These are phyloP conservation scores for Kokia cookei DNA, from an alignment of 441 rosid species.

Conservation along the genomic window DNA sequence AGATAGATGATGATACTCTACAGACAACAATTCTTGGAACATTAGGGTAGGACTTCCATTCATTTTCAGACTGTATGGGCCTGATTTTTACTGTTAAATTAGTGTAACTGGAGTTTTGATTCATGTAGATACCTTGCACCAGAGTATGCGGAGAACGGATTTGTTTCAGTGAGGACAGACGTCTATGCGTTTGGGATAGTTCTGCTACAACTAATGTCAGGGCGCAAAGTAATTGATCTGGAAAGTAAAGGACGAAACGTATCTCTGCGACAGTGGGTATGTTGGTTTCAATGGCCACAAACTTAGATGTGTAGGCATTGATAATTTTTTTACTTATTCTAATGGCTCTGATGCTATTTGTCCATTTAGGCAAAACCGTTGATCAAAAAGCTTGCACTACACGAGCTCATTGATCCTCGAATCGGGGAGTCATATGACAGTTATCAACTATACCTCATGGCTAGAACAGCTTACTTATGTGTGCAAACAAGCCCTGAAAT, in stretches of 20 bases:
- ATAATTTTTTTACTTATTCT: neutral
- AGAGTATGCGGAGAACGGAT: slow-evolving; percentile 51
- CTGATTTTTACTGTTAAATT: no score
- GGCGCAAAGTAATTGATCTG: slow-evolving; percentile 32
- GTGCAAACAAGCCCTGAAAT: slow-evolving; percentile 47
- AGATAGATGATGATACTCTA: slow-evolving; percentile 33
- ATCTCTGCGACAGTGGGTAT: slow-evolving; percentile 54
- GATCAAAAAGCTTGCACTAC: slow-evolving; percentile 40
- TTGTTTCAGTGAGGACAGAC: slow-evolving; percentile 55
- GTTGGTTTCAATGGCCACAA: neutral
- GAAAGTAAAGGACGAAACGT: slow-evolving; percentile 20
- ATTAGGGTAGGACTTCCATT: slow-evolving; percentile 31
- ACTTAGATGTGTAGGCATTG: neutral
- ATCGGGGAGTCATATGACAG: slow-evolving; percentile 36
- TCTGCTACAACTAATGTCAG: slow-evolving; percentile 48
- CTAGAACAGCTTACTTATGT: slow-evolving; percentile 39
- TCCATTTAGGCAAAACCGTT: slow-evolving; percentile 41
- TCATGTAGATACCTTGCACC: slow-evolving; percentile 51
- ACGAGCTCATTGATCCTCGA: slow-evolving; percentile 44
- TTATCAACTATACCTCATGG: slow-evolving; percentile 41
- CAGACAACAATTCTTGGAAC: slow-evolving; percentile 55
- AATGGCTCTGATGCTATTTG: neutral
- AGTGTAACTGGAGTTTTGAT: neutral
- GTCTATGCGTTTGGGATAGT: slow-evolving; percentile 55
- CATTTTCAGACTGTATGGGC: neutral